phyloP scores from a whole-genome alignment of 1,284 basidiomycete species.

The Leccinum solheimii region DNA sequence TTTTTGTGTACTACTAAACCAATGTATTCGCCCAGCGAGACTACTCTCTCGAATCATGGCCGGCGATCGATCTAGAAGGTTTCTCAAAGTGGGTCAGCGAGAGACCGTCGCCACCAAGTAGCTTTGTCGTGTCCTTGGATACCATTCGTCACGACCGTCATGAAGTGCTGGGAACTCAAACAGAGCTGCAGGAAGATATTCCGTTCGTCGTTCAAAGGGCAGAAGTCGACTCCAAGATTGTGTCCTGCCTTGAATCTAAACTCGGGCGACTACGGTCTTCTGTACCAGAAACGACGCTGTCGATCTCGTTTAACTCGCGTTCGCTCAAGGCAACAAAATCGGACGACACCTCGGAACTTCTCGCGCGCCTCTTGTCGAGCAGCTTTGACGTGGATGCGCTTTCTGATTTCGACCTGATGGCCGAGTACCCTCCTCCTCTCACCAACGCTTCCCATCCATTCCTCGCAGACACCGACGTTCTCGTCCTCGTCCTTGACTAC shows the following conservation, averaged over 20 bases:
- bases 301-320: background rate
- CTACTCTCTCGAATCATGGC: background rate
- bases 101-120: slow-evolving; percentile 4
- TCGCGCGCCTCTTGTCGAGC: background rate
- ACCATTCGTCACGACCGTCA: background rate
- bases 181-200: background rate
- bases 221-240: background rate
- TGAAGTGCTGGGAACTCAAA: background rate
- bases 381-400: background rate
- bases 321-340: background rate
- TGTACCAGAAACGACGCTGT: background rate
- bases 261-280: background rate
- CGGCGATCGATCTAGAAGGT: slow-evolving; percentile 8
- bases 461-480: background rate
- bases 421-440: background rate
- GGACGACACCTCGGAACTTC: background rate
- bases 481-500: background rate
- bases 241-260: background rate
- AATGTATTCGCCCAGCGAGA: background rate
- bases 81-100: slow-evolving; percentile 12
- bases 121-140: slow-evolving; percentile 18
- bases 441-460: background rate
- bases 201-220: background rate
- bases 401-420: background rate
- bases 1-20: slow-evolving; percentile 47